phyloP scores from a whole-genome alignment of 2,329 filamentous ascomycete genomes.

The Huntiella decipiens region DNA sequence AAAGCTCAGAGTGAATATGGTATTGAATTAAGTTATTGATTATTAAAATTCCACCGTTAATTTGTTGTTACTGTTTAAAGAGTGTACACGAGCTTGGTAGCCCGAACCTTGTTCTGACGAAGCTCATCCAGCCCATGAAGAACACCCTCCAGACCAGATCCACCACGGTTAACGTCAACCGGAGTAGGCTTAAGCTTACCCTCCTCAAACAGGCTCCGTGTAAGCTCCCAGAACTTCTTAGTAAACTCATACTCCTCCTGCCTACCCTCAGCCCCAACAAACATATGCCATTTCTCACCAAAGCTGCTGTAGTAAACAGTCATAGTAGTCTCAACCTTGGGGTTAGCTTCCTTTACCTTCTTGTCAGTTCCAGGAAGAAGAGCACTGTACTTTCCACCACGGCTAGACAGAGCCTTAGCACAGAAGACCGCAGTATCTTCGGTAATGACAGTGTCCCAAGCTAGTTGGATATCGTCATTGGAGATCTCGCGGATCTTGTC shows the following conservation, averaged over 20 bases:
- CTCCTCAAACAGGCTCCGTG: conserved; percentile 18
- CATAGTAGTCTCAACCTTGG: conserved; percentile 16
- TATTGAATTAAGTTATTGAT: no score
- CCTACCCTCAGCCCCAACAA: conserved; percentile 13
- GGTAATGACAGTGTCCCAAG: conserved; percentile 15
- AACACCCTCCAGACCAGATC: conserved; percentile 19
- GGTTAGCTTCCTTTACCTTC: conserved; percentile 24
- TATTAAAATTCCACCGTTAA: no score
- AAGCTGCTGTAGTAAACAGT: conserved; percentile 24
- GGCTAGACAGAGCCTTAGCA: conserved; percentile 16
- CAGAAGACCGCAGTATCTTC: conserved; percentile 15
- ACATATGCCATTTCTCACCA: conserved; percentile 19
- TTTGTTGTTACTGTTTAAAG: conserved; percentile 11
- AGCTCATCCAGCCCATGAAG: conserved; percentile 19
- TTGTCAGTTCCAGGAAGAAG: conserved; percentile 22
- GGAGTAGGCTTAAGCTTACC: conserved; percentile 19
- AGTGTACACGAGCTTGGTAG: conserved; percentile 27
- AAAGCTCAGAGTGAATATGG: not conserved
- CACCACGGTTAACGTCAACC: conserved; percentile 17
- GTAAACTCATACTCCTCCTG: conserved; percentile 20
- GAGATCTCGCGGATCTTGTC: conserved; percentile 15
- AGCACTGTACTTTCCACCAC: conserved; percentile 21
- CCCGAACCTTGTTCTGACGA: conserved; percentile 20
- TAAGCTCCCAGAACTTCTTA: conserved; percentile 21
- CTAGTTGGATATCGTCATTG: conserved; percentile 14